Base-by-base conservation (phyloP, 1,284 basidiomycete genomes). In the Ceratobasidium papillatum region DNA sequence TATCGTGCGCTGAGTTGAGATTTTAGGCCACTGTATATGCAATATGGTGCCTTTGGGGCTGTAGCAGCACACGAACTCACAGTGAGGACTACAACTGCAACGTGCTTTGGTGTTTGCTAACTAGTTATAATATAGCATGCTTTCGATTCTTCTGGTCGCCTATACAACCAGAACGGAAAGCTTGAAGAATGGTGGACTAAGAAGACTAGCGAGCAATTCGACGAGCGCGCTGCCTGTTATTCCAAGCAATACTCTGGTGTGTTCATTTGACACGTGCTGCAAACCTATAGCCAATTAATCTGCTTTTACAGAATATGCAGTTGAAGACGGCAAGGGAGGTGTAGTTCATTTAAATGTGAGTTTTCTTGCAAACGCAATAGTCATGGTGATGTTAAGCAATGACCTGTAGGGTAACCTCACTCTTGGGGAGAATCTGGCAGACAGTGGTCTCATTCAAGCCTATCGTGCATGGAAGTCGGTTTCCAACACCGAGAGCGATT, bases 21-120 rank as follows among this genome's bases (percentile, higher is more conserved):
- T 30, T 72, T 54, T 74, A 92, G 92, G 93, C 95, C 94, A 12
- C 86, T 87, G 68, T 97, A 98, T 82, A 85, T 99, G 75, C 89
- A 91, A 64, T 98, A 96, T 78, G 97, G 96, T 45, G 90, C 94
- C 1, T 96, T 98, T 80, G 96, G 95, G 27, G 89, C 92, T 64
- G 91, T 96, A 17, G 95, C 95, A 12, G 88, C 94, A 0, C 96
- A 98, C 80, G 96, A 98, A 81, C 84, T 98, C 64, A 94, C 91
- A 36, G 92, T 92, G 78, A 78, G 87, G 79, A 74, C 45, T 34
- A 65, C 11, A 25, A 52, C 74, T 76, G 1, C 49, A 52, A 34
- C 75, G 11, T 45, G 36, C 30, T 19, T 22, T 34, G 3, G 43
- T 8, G 0, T 25, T 52, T 45, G 32, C 43, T 47, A 11, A 69